Evolutionary conservation across 2,329 filamentous ascomycete species (phyloP), one percentile per base, ranked within the genome.

Genomic region (Arthrobotrys pseudoclavata): DNA sequence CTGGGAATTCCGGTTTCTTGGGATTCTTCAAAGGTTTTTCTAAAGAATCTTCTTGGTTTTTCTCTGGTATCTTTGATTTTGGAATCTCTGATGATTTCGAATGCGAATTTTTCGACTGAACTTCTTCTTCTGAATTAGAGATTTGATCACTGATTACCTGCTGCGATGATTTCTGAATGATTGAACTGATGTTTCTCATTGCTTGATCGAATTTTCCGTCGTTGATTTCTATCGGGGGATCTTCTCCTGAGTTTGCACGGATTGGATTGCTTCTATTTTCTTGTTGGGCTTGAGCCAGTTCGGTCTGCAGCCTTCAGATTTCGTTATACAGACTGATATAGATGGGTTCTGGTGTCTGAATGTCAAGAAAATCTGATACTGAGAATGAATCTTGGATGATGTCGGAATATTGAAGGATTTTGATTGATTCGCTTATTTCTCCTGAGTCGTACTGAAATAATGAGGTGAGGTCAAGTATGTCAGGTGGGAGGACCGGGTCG

Each of bases 321-420:
- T 40, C 34, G 18, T 61, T 40, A 61, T 40, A 61, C 12, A 61
- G 18, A 26, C 9, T 63, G 45, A 37, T 29, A 47, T 63, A 47
- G 37, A 22, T 61, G 18, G 34, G n/a, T 61, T 61, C 37, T 61
- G 22, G 29, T 52, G n/a, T 20, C 18, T 45, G n/a, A 20, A 37
- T 34, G 15, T 52, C 48, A 52, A 45, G 26, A 52, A 45, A 37
- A 37, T 42, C 48, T 66, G 31, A 61, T 50, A 26, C 3, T 24
- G 18, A 26, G 29, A 29, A 29, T 29, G 7, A 29, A 29, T 29
- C 7, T 29, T 29, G 29, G 29, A 29, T 29, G 29, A 48, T 26
- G 18, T 50, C n/a, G 40, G 20, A 13, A 24, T 50, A 34, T 34
- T 66, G 15, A 40, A 66, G 10, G 20, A 29, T 66, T 37, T 22